Conservation (phyloP, 2,329 filamentous ascomycete species). For the Colletotrichum kahawae region DNA sequence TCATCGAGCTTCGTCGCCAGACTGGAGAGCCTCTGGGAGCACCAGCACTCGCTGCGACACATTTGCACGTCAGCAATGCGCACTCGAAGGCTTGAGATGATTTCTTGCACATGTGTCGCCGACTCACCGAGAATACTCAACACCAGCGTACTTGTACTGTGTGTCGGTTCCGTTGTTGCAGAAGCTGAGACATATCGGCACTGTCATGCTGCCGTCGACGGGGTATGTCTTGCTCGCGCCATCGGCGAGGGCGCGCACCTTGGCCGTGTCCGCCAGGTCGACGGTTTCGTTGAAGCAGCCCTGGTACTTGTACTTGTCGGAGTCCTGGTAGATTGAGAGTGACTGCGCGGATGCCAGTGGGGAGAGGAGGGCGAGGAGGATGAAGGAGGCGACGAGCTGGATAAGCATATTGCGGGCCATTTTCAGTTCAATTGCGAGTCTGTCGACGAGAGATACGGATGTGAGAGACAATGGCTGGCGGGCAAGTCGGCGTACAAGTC, state of each 20-base stretch:
- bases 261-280: slow-evolving; percentile 43
- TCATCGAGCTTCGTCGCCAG: slow-evolving; percentile 53
- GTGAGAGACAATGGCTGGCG: background rate
- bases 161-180: slow-evolving; percentile 45
- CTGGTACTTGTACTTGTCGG: slow-evolving; percentile 50
- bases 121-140: slow-evolving; percentile 56
- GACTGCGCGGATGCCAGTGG: slow-evolving; percentile 22
- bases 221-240: slow-evolving; percentile 42
- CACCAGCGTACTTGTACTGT: slow-evolving; percentile 54
- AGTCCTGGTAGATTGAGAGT: slow-evolving; percentile 38
- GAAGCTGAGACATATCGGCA: slow-evolving; percentile 54
- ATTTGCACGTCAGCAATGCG: background rate
- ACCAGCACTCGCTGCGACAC: slow-evolving; percentile 62
- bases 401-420: slow-evolving; percentile 1
- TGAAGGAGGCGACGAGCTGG: slow-evolving; percentile 1
- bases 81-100: background rate
- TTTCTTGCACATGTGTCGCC: background rate
- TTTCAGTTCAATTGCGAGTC: background rate
- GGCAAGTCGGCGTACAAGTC: background rate
- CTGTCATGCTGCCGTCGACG: slow-evolving; percentile 53
- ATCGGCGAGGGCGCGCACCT: slow-evolving; percentile 48
- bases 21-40: slow-evolving; percentile 52
- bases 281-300: slow-evolving; percentile 66
- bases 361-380: slow-evolving; percentile 18
- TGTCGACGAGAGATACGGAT: background rate